These are phyloP conservation scores for Diaporthe amygdali DNA, from an alignment of 2,329 filamentous ascomycete genomes.

Conservation along the genomic window DNA sequence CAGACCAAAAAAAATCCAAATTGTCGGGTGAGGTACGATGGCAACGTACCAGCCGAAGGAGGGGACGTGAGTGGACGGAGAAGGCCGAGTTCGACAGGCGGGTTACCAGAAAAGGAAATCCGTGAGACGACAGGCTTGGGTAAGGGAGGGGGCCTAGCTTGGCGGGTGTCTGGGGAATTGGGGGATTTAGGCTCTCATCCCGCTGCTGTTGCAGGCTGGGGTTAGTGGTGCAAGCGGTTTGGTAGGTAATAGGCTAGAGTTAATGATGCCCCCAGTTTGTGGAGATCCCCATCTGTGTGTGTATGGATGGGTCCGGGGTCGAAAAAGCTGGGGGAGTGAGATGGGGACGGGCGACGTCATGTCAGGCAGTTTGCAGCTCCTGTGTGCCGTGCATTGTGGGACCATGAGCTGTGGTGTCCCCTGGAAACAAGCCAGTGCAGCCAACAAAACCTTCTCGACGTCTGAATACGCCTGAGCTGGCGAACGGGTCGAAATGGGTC, in stretches of 20 bases:
- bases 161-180: not conserved
- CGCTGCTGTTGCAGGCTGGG: not conserved
- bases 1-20: constrained; percentile 4
- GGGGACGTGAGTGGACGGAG: not conserved
- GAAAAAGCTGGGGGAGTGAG: constrained; percentile 3
- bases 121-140: not conserved
- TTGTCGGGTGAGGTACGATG: not conserved
- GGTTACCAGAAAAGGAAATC: not conserved
- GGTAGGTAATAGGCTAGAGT: not conserved
- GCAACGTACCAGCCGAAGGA: not conserved
- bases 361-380: not conserved
- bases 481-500: too few species aligned
- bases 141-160: not conserved
- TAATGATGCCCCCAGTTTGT: not conserved
- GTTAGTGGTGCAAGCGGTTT: too few species aligned
- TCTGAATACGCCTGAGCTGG: too few species aligned
- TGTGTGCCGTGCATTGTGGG: not conserved
- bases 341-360: constrained; percentile 1
- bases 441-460: too few species aligned
- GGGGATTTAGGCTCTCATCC: not conserved
- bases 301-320: not conserved
- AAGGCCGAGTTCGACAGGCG: not conserved
- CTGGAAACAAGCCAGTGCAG: too few species aligned
- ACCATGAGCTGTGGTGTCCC: not conserved
- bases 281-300: not conserved